phyloP scores from a whole-genome alignment of 2,329 filamentous ascomycete genomes.

The Fusarium sp. region DNA sequence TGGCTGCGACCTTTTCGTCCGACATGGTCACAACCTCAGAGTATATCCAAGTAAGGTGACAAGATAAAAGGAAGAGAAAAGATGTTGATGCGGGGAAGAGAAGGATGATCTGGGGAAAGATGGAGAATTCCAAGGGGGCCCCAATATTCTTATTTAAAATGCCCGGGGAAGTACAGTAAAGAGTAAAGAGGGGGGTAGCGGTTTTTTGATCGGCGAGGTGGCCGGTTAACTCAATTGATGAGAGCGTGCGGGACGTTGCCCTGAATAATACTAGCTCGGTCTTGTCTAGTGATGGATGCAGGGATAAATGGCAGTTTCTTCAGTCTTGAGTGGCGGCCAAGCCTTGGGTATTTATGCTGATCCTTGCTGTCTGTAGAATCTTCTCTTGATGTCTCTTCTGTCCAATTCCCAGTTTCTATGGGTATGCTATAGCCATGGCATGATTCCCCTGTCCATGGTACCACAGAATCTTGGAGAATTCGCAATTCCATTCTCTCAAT shows the following conservation, averaged over 20 bases:
- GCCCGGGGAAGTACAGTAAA: not conserved
- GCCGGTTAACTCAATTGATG: not conserved
- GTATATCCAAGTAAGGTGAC: not conserved
- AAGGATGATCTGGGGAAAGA: conserved; percentile 17
- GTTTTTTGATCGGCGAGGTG: not conserved
- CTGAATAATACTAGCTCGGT: conserved; percentile 14
- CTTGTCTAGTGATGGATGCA: not conserved
- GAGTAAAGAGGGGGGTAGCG: not conserved
- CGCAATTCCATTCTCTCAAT: not conserved
- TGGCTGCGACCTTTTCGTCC: conserved; percentile 26
- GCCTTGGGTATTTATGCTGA: not conserved
- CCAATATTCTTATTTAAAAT: conserved; percentile 23
- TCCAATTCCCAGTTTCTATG: rapidly evolving
- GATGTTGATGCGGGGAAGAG: conserved; percentile 23
- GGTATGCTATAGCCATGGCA: not conserved
- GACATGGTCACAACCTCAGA: not conserved
- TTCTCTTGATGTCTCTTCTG: not conserved
- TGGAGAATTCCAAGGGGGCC: conserved; percentile 15
- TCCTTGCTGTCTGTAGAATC: not conserved
- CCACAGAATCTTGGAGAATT: conserved; percentile 23
- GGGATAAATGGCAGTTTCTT: not conserved
- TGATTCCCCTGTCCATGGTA: not conserved
- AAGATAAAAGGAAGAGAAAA: not conserved
- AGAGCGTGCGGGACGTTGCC: conserved; percentile 4
- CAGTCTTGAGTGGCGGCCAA: not conserved